Evolutionary conservation across 805 yeast species (phyloP), one percentile per base, ranked within the genome.

Genomic region (Jamesozyma hellenica): DNA sequence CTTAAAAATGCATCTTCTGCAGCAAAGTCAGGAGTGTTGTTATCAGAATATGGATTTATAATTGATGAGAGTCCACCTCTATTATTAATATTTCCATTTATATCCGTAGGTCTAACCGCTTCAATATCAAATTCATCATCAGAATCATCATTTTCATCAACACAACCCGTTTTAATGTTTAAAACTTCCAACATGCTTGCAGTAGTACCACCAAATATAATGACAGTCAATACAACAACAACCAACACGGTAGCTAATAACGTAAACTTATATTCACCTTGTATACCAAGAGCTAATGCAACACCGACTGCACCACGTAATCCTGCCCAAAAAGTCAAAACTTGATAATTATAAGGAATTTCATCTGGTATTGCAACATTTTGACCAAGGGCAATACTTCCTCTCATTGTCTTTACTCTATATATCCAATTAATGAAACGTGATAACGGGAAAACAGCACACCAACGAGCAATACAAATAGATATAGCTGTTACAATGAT

Each of bases 321-420:
- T 3, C 99, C 99, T 2, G 98, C 98, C 99, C 99, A 92, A 60
- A 92, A 92, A 37, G 90, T 86, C 98, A 92, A 92, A 84, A 87
- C 86, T 64, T 92, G 98, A 61, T 92, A 92, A 45, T 82, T 85
- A 53, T 85, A 90, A 19, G 95, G 92, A 45, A 92, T 87, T 63
- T 90, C 97, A 52, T 87, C 96, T 2, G 83, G 82, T 10, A 72
- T 64, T 2, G 70, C 52, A 2, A 51, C 36, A 38, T 53, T 60
- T 14, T 45, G 43, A 8, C 53, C 45, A 13, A 45, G 38, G 14
- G 46, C 35, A 4, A 46, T 38, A 19, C 42, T 42, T n/a, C 45
- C 42, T 6, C 76, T 77, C 38, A 63, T 50, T 17, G 74, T 68
- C 48, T 79, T 73, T 11, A 82, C 67, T 35, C 80, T 71, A 49